Conservation (phyloP, 129 eudicot species). For the Centaurea solstitialis region DNA sequence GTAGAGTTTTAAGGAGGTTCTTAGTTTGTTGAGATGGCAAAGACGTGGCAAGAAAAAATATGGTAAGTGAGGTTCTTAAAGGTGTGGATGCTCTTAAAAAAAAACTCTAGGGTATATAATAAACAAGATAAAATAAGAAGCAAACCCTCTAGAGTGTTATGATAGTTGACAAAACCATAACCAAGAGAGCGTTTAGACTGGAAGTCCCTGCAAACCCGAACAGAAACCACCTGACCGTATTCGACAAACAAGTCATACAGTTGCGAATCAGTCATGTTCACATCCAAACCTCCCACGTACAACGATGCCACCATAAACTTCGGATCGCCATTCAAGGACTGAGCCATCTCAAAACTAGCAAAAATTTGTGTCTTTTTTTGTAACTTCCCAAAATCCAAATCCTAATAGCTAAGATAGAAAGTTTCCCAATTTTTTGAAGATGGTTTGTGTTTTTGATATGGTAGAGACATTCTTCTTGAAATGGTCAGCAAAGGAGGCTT, state of each 20-base stretch:
- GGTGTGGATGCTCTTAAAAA: too few species aligned
- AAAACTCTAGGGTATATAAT: not conserved
- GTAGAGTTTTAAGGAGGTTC: too few species aligned
- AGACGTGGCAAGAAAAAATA: too few species aligned
- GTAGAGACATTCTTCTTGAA: too few species aligned
- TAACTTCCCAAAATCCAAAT: too few species aligned
- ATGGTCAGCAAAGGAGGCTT: too few species aligned
- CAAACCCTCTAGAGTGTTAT: conserved; percentile 76
- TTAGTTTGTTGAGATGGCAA: too few species aligned
- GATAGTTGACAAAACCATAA: conserved; percentile 87
- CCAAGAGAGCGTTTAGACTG: conserved; percentile 72
- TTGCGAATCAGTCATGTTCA: conserved; percentile 75
- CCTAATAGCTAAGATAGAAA: too few species aligned
- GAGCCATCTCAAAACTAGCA: conserved; percentile 1
- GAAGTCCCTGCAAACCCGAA: conserved; percentile 81
- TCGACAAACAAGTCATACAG: conserved; percentile 73
- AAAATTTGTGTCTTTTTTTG: too few species aligned
- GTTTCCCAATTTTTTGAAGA: too few species aligned
- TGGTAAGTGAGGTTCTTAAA: too few species aligned
- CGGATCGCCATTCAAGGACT: conserved; percentile 35
- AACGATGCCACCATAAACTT: conserved; percentile 69
- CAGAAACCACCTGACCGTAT: conserved; percentile 80
- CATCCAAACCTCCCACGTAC: conserved; percentile 82
- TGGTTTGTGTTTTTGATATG: too few species aligned
- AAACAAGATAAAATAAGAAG: not conserved